These are phyloP conservation scores for Penicillium janthinellum DNA, from an alignment of 2,329 filamentous ascomycete genomes.

Conservation along the genomic window DNA sequence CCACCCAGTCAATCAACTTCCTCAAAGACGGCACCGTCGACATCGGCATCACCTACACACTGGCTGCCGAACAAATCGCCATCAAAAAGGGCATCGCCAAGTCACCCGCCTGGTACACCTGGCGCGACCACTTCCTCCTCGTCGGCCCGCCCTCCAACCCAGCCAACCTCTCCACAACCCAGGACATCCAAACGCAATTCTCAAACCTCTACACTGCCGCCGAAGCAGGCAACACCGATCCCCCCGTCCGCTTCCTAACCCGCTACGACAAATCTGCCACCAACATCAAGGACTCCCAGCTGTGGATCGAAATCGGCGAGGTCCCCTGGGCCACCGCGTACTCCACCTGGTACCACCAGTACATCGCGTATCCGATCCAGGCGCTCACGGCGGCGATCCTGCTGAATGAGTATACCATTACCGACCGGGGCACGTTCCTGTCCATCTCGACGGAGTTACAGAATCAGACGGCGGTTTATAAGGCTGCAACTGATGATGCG, in stretches of 20 bases:
- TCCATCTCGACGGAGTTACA: constrained; percentile 39
- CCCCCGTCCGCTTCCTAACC: constrained; percentile 46
- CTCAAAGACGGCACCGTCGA: constrained; percentile 45
- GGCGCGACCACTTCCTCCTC: constrained; percentile 52
- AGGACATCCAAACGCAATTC: constrained; percentile 40
- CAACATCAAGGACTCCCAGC: constrained; percentile 51
- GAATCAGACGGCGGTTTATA: constrained; percentile 37
- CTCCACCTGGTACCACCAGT: constrained; percentile 54
- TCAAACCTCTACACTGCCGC: constrained; percentile 39
- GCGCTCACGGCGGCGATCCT: constrained; percentile 47
- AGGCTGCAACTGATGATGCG: constrained; percentile 38
- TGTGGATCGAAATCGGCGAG: constrained; percentile 51
- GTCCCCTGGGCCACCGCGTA: constrained; percentile 50
- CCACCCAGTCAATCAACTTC: constrained; percentile 50
- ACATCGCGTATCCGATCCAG: constrained; percentile 49
- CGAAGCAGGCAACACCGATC: constrained; percentile 33
- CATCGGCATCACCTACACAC: constrained; percentile 51
- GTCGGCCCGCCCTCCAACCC: constrained; percentile 42
- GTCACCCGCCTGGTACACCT: constrained; percentile 45
- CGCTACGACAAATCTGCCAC: constrained; percentile 54
- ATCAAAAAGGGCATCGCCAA: constrained; percentile 43
- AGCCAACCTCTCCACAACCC: constrained; percentile 33
- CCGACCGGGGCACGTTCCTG: constrained; percentile 50
- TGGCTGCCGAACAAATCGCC: constrained; percentile 48
- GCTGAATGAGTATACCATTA: constrained; percentile 52